These are phyloP conservation scores for Stevia rebaudiana DNA, from an alignment of 140 eudicot species.

Conservation along the genomic window DNA sequence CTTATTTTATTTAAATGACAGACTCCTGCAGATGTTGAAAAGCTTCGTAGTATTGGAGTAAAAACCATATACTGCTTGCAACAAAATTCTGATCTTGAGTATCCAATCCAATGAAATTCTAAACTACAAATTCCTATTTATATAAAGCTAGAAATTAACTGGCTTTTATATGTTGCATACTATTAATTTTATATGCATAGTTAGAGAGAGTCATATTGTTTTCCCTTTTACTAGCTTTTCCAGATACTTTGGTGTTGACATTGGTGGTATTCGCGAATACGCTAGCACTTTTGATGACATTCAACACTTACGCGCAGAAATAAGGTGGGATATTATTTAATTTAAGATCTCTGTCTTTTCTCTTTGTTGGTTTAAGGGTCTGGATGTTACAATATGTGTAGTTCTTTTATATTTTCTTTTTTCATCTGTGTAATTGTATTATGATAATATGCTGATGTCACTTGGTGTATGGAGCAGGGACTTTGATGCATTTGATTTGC, in stretches of 20 bases:
- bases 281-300: slow-evolving; percentile 62
- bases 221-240: slow-evolving; percentile 23
- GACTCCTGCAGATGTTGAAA: slow-evolving; percentile 90
- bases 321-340: slow-evolving; percentile 50
- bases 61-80: slow-evolving; percentile 89
- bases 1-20: slow-evolving; percentile 27
- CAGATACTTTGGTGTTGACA: slow-evolving; percentile 90
- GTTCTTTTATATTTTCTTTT: neutral
- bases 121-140: neutral
- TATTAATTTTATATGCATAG: neutral
- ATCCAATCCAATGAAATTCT: slow-evolving; percentile 47
- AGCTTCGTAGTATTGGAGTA: slow-evolving; percentile 73
- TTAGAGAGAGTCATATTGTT: neutral
- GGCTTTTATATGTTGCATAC: neutral
- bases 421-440: neutral
- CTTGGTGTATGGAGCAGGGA: slow-evolving; percentile 56
- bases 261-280: slow-evolving; percentile 66
- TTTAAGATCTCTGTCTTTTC: neutral
- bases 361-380: neutral
- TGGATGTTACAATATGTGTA: neutral
- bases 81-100: slow-evolving; percentile 92
- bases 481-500: slow-evolving; percentile 82
- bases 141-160: neutral
- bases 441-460: neutral
- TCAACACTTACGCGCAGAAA: slow-evolving; percentile 86